Base-by-base conservation (phyloP, 2,329 filamentous ascomycete species). In the Aureobasidium namibiae region DNA sequence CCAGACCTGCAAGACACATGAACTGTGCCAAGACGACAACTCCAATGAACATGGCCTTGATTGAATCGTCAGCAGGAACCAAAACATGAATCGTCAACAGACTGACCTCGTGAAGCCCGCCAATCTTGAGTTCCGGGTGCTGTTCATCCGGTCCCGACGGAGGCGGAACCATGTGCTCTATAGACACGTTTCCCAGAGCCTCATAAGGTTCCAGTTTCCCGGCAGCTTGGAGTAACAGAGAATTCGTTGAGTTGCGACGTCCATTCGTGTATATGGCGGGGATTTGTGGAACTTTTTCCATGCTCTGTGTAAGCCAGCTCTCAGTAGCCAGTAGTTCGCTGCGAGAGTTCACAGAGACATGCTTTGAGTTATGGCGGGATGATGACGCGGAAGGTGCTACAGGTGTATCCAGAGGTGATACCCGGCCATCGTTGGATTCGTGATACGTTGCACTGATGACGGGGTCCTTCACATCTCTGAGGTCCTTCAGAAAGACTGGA, bases 331-430 rank as follows among this genome's bases (percentile, higher is more conserved):
- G 58, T 7, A 67, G 65, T 31, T 70, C 66, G 0, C 67, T 65
- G 53, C 64, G 56, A 16, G 66, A 69, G 50, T 70, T 67, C 6
- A 70, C 62, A 23, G 68, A 70, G 41, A 70, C 65, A 26, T 70
- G 69, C 49, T 67, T 63, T 14, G 67, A 67, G 39, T 68, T 67
- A 65, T 68, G 67, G n/a, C 65, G 48, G 16, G 67, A 68, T 33
- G 61, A 60, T 46, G 42, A 46, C 54, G 42, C 54, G 54, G 54
- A 31, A 52, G 54, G 54, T 46, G 54, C 10, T 57, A 39, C 54
- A 57, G 41, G 41, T 46, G 54, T 57, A 33, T 57, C 54, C 42
- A 57, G 42, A 29, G 54, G 54, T 48, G 54, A 57, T 48, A 57
- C 54, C 14, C 31, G 42, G 31, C 33, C 41, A 26, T 57, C 23